Evolutionary conservation across 2,329 filamentous ascomycete species (phyloP), one percentile per base, ranked within the genome.

Genomic region (Clarireedia homoeocarpa): DNA sequence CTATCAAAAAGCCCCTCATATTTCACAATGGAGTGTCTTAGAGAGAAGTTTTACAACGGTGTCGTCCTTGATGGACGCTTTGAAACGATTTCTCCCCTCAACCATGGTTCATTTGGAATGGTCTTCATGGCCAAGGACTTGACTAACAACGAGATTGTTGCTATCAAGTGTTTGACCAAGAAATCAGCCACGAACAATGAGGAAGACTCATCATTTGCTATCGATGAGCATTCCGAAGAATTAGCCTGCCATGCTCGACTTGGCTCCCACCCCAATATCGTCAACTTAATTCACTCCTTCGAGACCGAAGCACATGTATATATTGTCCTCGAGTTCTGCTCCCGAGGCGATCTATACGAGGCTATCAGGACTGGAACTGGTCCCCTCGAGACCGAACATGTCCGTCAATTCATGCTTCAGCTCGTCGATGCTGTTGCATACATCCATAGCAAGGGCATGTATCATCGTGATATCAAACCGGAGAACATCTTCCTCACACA

Each of bases 61-160:
- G 82, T 88, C 73, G 75, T 95, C 70, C 84, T 96, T 70, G 85
- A 89, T 71, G 91, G 89, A 72, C 91, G 94, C 64, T 99, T 94
- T 73, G 80, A 88, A 74, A 95, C 91, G 56, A 80, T 96, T 69
- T 89, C 91, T 64, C 91, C 94, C 57, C 87, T 99, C 75, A 99
- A 99, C 71, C 91, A 96, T 80, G 94, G 94, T 66, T 97, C 94
- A 55, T 99, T 97, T 70, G 94, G 94, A 70, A 95, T 97, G 89
- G 94, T 99, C 67, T 96, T 96, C 74, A 85, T 91, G 74, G 94
- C 92, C 58, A 86, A 81, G 71, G 91, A 99, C 71, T 77, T 85
- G 62, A 71, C 78, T 62, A 95, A 88, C 59, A 82, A 85, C 65
- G 79, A 94, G 58, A 81, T 83, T 58, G 94, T 99, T 65, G 94